phyloP scores from a whole-genome alignment of 2,329 filamentous ascomycete genomes.

The Phaeosphaeriaceae sp. region DNA sequence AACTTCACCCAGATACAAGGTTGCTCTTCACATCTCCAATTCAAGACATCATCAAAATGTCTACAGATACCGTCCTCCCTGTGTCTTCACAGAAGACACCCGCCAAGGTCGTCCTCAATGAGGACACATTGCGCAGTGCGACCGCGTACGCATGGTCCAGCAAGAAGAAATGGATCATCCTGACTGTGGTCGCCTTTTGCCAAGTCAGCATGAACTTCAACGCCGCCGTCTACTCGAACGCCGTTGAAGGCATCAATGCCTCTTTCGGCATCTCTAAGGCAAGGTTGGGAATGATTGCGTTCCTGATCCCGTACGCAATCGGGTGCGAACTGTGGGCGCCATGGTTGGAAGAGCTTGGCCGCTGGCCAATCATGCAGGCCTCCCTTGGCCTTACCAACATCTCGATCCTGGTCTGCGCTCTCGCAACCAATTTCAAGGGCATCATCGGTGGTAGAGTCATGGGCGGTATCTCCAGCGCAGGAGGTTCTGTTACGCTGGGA shows the following conservation, averaged over 20 bases:
- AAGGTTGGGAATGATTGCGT: conserved; percentile 72
- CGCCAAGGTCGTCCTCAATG: neutral
- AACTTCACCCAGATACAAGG: too few species aligned
- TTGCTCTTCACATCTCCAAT: too few species aligned
- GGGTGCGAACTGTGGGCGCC: conserved; percentile 86
- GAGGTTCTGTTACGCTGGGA: conserved; percentile 69
- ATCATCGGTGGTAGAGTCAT: conserved; percentile 64
- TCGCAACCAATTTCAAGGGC: conserved; percentile 61
- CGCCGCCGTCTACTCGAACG: conserved; percentile 63
- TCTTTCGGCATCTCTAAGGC: conserved; percentile 64
- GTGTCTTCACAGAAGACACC: neutral
- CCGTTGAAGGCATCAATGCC: conserved; percentile 58
- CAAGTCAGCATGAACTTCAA: conserved; percentile 64
- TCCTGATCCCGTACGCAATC: conserved; percentile 80
- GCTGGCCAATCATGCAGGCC: conserved; percentile 75
- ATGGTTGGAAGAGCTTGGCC: conserved; percentile 80
- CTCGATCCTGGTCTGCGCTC: conserved; percentile 61
- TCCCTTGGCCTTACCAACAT: conserved; percentile 78
- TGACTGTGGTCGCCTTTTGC: conserved; percentile 61
- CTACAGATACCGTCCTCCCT: neutral
- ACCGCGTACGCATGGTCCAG: conserved; percentile 56
- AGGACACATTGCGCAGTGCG: neutral
- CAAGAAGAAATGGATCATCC: conserved; percentile 62
- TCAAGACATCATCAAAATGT: neutral
- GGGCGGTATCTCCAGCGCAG: conserved; percentile 59